Evolutionary conservation across 2,329 filamentous ascomycete genomes (phyloP), one percentile per base, ranked within the genome.

Genomic region (Diaporthe sp.): DNA sequence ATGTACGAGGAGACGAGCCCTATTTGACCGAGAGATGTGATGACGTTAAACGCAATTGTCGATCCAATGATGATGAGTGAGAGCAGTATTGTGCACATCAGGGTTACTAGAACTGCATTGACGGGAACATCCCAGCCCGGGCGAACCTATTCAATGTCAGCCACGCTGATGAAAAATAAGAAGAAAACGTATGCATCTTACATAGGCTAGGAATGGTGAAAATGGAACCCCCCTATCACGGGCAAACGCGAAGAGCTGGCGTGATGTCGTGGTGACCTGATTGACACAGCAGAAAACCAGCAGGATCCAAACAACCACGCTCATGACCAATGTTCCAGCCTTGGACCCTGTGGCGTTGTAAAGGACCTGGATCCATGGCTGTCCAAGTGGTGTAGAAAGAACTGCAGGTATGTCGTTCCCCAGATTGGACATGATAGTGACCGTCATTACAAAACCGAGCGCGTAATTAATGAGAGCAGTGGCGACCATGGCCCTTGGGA

Each of bases 191-290:
- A 10, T 19, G 45, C 45, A 35, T 38, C 61, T 28, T 66, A 52
- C 61, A 28, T 67, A 52, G 22, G 45, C 45, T 38, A 67, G 30
- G 22, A 38, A 38, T 52, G 61, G 30, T 19, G 61, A 66, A n/a
- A 67, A 67, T 0, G 45, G 45, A 52, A 67, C 9, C 2, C 30
- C 61, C 4, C 30, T 52, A 19, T 67, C 30, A 5, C 45, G 45
- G 17, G 61, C 45, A 52, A 67, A 66, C 7, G 61, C 61, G 28
- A 66, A 66, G 61, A 66, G 61, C 61, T 66, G 61, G 30, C 61
- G 61, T 35, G 61, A 66, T 25, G 42, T n/a, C 22, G 61, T 66
- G 17, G 61, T 66, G 19, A 66, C 60, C 42, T 66, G 60, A 12
- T 66, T 66, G 1, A 66, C 19, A 4, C 28, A 50, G 61, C 61